These are phyloP conservation scores for Saccharomycopsis malanga DNA, from an alignment of 805 yeast species.

Conservation along the genomic window DNA sequence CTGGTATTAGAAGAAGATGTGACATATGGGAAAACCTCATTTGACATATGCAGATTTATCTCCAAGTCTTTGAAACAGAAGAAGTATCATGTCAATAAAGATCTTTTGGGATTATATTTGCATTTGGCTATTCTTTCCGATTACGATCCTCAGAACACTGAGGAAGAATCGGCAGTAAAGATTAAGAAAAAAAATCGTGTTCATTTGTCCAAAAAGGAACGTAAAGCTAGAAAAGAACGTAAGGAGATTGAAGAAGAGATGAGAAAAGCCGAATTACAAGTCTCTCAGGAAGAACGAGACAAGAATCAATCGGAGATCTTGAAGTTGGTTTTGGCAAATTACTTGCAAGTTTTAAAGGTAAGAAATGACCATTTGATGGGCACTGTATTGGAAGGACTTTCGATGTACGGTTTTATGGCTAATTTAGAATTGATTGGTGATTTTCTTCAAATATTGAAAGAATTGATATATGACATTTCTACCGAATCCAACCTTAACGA, in stretches of 20 bases:
- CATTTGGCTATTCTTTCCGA: constrained; percentile 47
- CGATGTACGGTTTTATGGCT: constrained; percentile 86
- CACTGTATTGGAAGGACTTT: constrained; percentile 83
- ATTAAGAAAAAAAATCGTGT: constrained; percentile 81
- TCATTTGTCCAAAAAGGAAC: constrained; percentile 83
- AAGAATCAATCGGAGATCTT: constrained; percentile 77
- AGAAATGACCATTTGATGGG: constrained; percentile 66
- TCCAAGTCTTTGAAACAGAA: constrained; percentile 66
- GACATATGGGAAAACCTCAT: constrained; percentile 64
- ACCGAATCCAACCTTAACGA: constrained; percentile 38
- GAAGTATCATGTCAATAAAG: constrained; percentile 75
- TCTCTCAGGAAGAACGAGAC: constrained; percentile 83
- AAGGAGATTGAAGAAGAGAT: constrained; percentile 85
- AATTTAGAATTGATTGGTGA: constrained; percentile 92
- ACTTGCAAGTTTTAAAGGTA: constrained; percentile 67
- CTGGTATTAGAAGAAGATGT: constrained; percentile 71
- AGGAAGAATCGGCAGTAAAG: constrained; percentile 40
- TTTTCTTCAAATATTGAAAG: constrained; percentile 80
- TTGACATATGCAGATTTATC: constrained; percentile 63
- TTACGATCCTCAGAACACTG: constrained; percentile 57
- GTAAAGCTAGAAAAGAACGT: constrained; percentile 80
- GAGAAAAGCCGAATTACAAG: constrained; percentile 78
- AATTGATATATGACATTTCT: constrained; percentile 52
- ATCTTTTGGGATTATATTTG: constrained; percentile 35
- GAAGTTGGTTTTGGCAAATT: constrained; percentile 62